These are phyloP conservation scores for Aureobasidium sp. DNA, from an alignment of 2,329 filamentous ascomycete genomes.

Conservation along the genomic window DNA sequence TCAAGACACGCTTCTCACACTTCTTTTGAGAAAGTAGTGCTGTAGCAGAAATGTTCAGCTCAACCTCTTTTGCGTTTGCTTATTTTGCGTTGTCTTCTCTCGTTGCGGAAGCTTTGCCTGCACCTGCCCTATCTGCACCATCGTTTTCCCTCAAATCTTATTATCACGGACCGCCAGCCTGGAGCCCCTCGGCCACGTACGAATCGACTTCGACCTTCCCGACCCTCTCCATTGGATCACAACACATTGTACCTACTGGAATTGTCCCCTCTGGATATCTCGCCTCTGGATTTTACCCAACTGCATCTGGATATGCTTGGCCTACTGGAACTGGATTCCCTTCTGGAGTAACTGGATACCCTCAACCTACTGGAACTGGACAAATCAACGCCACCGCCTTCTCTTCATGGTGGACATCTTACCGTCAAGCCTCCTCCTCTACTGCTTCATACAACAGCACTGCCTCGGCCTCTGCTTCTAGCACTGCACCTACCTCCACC, in stretches of 20 bases:
- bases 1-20: background rate
- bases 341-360: slow-evolving; percentile 14
- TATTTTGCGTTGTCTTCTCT: slow-evolving; percentile 11
- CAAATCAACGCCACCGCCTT: slow-evolving; percentile 2
- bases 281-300: slow-evolving; percentile 13
- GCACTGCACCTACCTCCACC: background rate
- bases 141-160: slow-evolving; percentile 6
- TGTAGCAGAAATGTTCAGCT: slow-evolving; percentile 16
- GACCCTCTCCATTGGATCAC: slow-evolving; percentile 1
- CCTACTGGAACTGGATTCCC: slow-evolving; percentile 16
- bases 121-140: slow-evolving; percentile 5
- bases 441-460: slow-evolving; percentile 1
- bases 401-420: slow-evolving; percentile 9
- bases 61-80: slow-evolving; percentile 13
- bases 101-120: slow-evolving; percentile 14
- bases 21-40: slow-evolving; percentile 4
- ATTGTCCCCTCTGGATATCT: slow-evolving; percentile 11
- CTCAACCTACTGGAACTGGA: slow-evolving; percentile 15
- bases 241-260: slow-evolving; percentile 9
- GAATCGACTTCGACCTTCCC: slow-evolving; percentile 14
- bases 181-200: slow-evolving; percentile 11
- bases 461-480: background rate
- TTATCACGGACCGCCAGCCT: slow-evolving; percentile 10
- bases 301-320: slow-evolving; percentile 17
- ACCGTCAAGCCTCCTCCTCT: slow-evolving; percentile 10